These are phyloP conservation scores for Cetradonia linearis DNA, from an alignment of 495 filamentous ascomycete species.

Conservation along the genomic window DNA sequence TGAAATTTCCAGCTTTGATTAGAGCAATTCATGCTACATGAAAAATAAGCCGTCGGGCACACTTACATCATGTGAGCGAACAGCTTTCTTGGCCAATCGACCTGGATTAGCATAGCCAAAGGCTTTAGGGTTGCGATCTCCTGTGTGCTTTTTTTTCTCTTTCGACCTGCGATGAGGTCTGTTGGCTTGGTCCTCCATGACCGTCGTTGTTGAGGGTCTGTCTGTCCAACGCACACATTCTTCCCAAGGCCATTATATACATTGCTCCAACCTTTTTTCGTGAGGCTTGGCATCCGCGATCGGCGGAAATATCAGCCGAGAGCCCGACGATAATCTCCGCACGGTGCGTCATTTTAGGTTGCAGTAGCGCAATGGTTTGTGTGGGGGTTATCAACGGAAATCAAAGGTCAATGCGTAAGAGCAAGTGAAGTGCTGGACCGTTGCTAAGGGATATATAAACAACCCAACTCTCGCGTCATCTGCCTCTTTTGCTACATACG, in stretches of 20 bases:
- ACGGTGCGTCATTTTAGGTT: constrained; percentile 12
- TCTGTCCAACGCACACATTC: background rate
- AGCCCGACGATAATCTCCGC: background rate
- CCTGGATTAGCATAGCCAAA: constrained; percentile 82
- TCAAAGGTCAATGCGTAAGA: constrained; percentile 11
- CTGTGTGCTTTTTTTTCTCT: constrained; percentile 76
- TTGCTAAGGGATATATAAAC: background rate
- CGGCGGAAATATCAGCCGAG: background rate
- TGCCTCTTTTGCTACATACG: background rate
- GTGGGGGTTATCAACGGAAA: constrained; percentile 7
- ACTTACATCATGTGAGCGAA: constrained; percentile 80
- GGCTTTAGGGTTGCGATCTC: constrained; percentile 81
- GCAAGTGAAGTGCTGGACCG: constrained; percentile 40
- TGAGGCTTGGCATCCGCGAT: background rate
- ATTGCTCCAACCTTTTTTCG: background rate
- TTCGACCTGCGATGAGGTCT: constrained; percentile 77
- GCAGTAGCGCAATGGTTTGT: background rate
- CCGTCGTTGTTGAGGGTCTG: constrained; percentile 10
- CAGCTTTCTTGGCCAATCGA: constrained; percentile 70
- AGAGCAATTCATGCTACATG: background rate
- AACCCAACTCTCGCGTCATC: background rate
- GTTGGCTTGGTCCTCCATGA: constrained; percentile 78
- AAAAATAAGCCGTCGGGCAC: background rate
- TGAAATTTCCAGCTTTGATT: constrained; percentile 25
- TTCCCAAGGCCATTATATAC: background rate